Conservation (phyloP, 1,284 basidiomycete species). For the Austroboletus niveus region DNA sequence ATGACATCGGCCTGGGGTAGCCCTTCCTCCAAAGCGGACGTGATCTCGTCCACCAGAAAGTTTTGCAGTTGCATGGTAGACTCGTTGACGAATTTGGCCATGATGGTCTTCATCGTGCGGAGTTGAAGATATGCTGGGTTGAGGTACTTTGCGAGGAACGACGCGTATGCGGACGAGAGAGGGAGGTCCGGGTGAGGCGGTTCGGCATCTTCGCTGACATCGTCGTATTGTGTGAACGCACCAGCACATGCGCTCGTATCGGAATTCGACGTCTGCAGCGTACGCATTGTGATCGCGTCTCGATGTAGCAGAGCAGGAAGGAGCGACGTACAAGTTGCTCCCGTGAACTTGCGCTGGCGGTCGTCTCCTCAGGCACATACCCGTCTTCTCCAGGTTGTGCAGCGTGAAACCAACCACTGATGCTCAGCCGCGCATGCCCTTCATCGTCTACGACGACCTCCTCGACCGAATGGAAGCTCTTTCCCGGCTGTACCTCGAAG, state of each 20-base stretch:
- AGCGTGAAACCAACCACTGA: slow-evolving; percentile 97
- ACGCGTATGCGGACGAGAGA: slow-evolving; percentile 60
- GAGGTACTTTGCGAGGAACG: slow-evolving; percentile 80
- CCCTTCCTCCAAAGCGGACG: slow-evolving; percentile 63
- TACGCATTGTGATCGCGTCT: background rate
- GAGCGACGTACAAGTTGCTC: slow-evolving; percentile 70
- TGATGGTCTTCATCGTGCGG: slow-evolving; percentile 79
- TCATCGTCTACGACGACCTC: slow-evolving; percentile 88
- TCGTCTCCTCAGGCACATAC: slow-evolving; percentile 52
- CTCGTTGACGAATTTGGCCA: slow-evolving; percentile 82
- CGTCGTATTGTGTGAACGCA: slow-evolving; percentile 58
- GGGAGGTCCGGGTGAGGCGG: slow-evolving; percentile 48
- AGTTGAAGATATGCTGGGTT: slow-evolving; percentile 89
- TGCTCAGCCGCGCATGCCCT: slow-evolving; percentile 75
- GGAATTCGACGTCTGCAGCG: slow-evolving; percentile 53
- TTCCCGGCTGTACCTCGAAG: slow-evolving; percentile 88
- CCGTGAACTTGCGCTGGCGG: slow-evolving; percentile 53
- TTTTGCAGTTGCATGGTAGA: slow-evolving; percentile 90
- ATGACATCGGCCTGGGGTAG: slow-evolving; percentile 63
- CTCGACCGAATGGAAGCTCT: slow-evolving; percentile 96
- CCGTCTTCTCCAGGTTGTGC: slow-evolving; percentile 91
- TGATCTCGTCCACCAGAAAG: slow-evolving; percentile 74
- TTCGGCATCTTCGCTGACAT: slow-evolving; percentile 32
- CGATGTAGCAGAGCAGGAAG: background rate
- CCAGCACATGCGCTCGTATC: slow-evolving; percentile 33